Conservation (phyloP, 2,329 filamentous ascomycete species). For the Colletotrichum spinosum region DNA sequence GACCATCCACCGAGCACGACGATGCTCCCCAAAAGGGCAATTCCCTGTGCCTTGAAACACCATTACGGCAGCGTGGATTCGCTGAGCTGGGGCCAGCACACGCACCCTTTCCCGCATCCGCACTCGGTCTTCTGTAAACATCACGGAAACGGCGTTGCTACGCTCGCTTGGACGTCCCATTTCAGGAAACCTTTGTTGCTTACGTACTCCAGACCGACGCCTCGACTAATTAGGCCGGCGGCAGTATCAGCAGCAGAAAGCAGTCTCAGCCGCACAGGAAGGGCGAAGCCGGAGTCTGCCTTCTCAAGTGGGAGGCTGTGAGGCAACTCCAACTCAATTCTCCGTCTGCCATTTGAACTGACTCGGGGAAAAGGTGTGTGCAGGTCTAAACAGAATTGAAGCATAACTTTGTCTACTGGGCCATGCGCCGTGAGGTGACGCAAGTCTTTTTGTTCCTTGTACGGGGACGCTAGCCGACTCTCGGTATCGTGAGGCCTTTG, state of each 20-base stretch:
- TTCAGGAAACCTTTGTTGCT: slow-evolving; percentile 27
- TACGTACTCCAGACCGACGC: slow-evolving; percentile 6
- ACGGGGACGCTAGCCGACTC: slow-evolving; percentile 18
- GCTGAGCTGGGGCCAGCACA: slow-evolving; percentile 27
- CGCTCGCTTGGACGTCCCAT: slow-evolving; percentile 33
- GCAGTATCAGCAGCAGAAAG: slow-evolving; percentile 22
- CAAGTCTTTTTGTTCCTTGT: neutral
- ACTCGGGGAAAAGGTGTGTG: neutral
- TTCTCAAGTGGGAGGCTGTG: slow-evolving; percentile 5
- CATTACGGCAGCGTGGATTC: slow-evolving; percentile 11
- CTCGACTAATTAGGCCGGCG: slow-evolving; percentile 11
- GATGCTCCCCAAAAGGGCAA: slow-evolving; percentile 21
- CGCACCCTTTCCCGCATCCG: slow-evolving; percentile 30
- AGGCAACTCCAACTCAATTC: neutral
- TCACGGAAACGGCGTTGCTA: neutral
- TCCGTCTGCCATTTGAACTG: neutral
- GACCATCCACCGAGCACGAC: slow-evolving; percentile 13
- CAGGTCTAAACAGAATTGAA: neutral
- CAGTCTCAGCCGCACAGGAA: neutral
- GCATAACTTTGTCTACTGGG: neutral
- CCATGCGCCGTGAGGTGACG: slow-evolving; percentile 17
- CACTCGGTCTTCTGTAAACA: slow-evolving; percentile 2
- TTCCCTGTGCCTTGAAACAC: slow-evolving; percentile 35
- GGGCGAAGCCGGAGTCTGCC: neutral
- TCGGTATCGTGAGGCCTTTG: slow-evolving; percentile 1